Conservation (phyloP, 1,284 basidiomycete genomes). For the Exobasidium cylindrosporum region DNA sequence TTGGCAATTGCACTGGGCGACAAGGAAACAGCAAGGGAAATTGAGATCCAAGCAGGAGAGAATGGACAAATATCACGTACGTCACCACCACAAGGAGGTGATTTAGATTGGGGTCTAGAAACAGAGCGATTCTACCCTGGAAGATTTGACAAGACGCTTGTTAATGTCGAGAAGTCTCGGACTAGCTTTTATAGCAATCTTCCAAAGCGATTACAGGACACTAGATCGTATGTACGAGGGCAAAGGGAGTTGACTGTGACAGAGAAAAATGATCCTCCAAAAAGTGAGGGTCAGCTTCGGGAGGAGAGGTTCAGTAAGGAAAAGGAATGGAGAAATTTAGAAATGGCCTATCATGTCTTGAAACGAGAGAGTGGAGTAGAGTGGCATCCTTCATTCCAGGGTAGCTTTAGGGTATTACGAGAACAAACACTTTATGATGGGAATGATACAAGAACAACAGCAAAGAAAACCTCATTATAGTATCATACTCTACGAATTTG, state of each 20-base stretch:
- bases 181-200: constrained; percentile 76
- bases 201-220: constrained; percentile 67
- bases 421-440: neutral
- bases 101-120: constrained; percentile 72
- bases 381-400: constrained; percentile 74
- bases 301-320: constrained; percentile 65
- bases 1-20: constrained; percentile 68
- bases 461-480: no score
- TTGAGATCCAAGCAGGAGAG: neutral
- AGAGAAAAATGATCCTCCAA: constrained; percentile 75
- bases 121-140: constrained; percentile 71
- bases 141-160: constrained; percentile 64
- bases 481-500: no score
- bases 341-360: constrained; percentile 74
- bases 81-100: constrained; percentile 56
- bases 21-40: constrained; percentile 58
- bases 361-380: constrained; percentile 64
- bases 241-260: constrained; percentile 80
- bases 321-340: constrained; percentile 72
- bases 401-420: constrained; percentile 63
- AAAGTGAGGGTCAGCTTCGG: constrained; percentile 80
- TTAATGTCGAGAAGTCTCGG: constrained; percentile 68
- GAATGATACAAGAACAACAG: no score
- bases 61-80: constrained; percentile 11
- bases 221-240: constrained; percentile 72